Evolutionary conservation across 257 asterid genomes (phyloP), one percentile per base, ranked within the genome.

Genomic region (Ilex asprella): DNA sequence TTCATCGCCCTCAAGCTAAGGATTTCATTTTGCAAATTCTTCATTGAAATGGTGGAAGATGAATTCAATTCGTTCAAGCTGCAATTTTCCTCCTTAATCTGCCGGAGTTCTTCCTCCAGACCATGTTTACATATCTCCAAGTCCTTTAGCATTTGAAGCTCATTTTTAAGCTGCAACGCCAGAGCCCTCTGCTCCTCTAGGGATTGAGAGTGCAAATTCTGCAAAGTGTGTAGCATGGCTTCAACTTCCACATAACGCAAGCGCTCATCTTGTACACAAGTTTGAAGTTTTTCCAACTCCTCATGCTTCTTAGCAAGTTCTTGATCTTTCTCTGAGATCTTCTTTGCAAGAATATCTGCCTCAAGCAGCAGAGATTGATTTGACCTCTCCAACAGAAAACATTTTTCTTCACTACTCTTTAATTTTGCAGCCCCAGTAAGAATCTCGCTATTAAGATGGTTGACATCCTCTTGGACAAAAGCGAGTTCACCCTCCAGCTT

Each of bases 241-340:
- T 93, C 97, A 32, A 82, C 76, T 62, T 82, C 80, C 5, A 76
- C 75, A 55, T 73, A 81, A 27, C 75, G 75, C 9, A 60, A 51
- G 56, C 73, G 82, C 72, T 93, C 97, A 39, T 78, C 79, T 68
- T 72, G 70, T 59, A 93, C 72, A 70, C 81, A 67, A 12, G 53
- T 68, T 72, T 89, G 85, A 64, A 89, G 90, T 58, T 73, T 82
- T 73, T 89, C 94, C 79, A 93, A 75, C 70, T 93, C 96, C 62
- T 62, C 75, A 62, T 87, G 84, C 83, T 85, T 93, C 68, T 64
- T 61, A 2, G 70, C 76, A 54, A 93, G 95, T 60, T 93, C 96
- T 63, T 64, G 76, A 71, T 89, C 97, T 80, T 87, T 93, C 77
- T 67, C 12, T 29, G 86, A 73, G 15, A 93, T 93, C 78, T 75